These are phyloP conservation scores for Polytrichum formosum DNA, from an alignment of 225 moss, liverwort and hornwort genomes.

Conservation along the genomic window DNA sequence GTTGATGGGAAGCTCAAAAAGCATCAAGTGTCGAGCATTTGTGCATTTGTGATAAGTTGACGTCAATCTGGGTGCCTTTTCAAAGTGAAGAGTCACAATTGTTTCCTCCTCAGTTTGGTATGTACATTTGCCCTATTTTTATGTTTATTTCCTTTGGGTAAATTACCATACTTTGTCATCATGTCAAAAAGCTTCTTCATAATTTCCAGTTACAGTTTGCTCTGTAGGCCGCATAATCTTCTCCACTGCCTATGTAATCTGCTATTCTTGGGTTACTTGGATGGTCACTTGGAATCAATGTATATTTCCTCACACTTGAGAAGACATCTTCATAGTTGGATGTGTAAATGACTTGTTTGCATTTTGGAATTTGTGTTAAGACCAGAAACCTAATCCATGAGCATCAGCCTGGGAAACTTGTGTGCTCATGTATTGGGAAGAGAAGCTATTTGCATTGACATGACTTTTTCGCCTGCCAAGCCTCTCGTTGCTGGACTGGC, in stretches of 20 bases:
- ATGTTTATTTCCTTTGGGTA: too few species aligned
- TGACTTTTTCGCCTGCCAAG: slow-evolving; percentile 1
- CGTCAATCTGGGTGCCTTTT: background rate
- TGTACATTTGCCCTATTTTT: too few species aligned
- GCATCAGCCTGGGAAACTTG: background rate
- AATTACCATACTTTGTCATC: too few species aligned
- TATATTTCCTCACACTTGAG: background rate
- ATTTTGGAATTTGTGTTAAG: background rate
- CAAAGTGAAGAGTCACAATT: background rate
- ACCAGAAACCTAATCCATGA: background rate
- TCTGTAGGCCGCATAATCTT: too few species aligned
- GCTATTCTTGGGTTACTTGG: background rate
- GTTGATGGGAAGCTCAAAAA: too few species aligned
- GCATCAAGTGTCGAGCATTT: too few species aligned
- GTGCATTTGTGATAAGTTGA: too few species aligned
- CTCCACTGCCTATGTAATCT: background rate
- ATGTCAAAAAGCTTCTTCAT: too few species aligned
- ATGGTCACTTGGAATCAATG: background rate
- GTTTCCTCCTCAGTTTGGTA: too few species aligned
- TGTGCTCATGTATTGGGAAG: background rate
- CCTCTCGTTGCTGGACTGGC: slow-evolving; percentile 3
- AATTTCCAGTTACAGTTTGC: too few species aligned
- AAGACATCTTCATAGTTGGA: background rate
- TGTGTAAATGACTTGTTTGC: background rate
- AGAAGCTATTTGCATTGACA: background rate